Evolutionary conservation across 2,329 filamentous ascomycete genomes (phyloP).

Genomic region (Ramularia endophylla): DNA sequence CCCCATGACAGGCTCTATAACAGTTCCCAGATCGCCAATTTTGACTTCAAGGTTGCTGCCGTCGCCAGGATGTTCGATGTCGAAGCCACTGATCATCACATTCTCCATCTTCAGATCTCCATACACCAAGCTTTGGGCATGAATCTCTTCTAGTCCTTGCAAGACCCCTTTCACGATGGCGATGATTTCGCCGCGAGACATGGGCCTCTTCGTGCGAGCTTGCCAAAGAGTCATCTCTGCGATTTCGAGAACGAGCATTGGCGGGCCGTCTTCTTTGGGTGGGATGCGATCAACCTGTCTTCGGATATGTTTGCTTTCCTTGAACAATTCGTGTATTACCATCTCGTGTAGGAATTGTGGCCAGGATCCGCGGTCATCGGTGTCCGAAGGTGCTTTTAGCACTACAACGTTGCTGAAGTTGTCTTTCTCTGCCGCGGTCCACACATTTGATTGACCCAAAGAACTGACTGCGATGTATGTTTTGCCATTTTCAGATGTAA

Average conservation of each 20-base stretch:
- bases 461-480: conserved; percentile 25
- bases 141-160: conserved; percentile 20
- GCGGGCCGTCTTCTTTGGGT: conserved; percentile 13
- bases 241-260: conserved; percentile 25
- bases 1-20: conserved; percentile 22
- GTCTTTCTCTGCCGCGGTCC: conserved; percentile 18
- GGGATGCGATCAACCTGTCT: conserved; percentile 25
- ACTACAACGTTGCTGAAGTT: conserved; percentile 20
- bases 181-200: conserved; percentile 22
- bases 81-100: conserved; percentile 25
- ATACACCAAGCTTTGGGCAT: conserved; percentile 24
- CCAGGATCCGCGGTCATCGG: conserved; percentile 17
- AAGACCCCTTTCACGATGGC: conserved; percentile 19
- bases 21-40: conserved; percentile 26
- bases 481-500: conserved; percentile 20
- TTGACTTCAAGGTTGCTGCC: conserved; percentile 18
- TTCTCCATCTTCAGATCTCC: conserved; percentile 28
- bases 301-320: conserved; percentile 18
- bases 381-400: conserved; percentile 22
- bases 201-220: conserved; percentile 23
- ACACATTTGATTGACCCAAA: conserved; percentile 26
- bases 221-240: conserved; percentile 23
- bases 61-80: conserved; percentile 10
- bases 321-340: conserved; percentile 29
- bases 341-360: conserved; percentile 26